These are phyloP conservation scores for Yamadazyma insecticola DNA, from an alignment of 805 yeast genomes.

Conservation along the genomic window DNA sequence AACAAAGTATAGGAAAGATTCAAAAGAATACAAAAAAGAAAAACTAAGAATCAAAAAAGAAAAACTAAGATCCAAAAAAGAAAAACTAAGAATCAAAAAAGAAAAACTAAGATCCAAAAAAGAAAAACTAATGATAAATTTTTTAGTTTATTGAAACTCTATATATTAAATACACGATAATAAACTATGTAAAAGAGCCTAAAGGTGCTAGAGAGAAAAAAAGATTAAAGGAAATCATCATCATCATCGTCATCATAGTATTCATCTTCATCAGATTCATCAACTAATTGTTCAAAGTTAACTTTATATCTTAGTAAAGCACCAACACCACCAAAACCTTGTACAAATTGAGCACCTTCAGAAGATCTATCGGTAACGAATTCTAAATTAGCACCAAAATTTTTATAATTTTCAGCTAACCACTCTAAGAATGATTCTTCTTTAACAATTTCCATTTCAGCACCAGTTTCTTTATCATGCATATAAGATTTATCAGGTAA, in stretches of 20 bases:
- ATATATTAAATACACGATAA: too few species aligned
- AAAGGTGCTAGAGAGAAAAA: neutral
- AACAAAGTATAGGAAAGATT: neutral
- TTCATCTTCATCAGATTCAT: slow-evolving; percentile 81
- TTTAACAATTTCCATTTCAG: slow-evolving; percentile 83
- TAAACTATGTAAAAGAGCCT: slow-evolving; percentile 2
- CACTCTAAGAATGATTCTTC: slow-evolving; percentile 91
- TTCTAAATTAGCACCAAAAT: slow-evolving; percentile 92
- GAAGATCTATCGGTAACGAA: slow-evolving; percentile 94
- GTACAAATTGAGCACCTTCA: slow-evolving; percentile 97
- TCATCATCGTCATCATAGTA: slow-evolving; percentile 72
- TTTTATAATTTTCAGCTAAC: slow-evolving; percentile 95
- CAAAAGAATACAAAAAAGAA: slow-evolving; percentile 6
- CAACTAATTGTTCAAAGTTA: slow-evolving; percentile 91
- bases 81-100: slow-evolving; percentile 1
- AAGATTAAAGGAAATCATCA: slow-evolving; percentile 29
- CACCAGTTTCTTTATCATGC: slow-evolving; percentile 79
- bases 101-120: slow-evolving; percentile 1
- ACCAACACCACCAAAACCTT: slow-evolving; percentile 99
- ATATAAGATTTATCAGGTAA: slow-evolving; percentile 72
- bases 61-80: slow-evolving; percentile 2
- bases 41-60: slow-evolving; percentile 5
- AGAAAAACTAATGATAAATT: neutral
- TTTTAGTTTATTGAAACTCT: neutral
- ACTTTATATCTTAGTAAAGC: slow-evolving; percentile 94